phyloP scores from a whole-genome alignment of 345 rosid genomes.

The Eutrema yunnanense region DNA sequence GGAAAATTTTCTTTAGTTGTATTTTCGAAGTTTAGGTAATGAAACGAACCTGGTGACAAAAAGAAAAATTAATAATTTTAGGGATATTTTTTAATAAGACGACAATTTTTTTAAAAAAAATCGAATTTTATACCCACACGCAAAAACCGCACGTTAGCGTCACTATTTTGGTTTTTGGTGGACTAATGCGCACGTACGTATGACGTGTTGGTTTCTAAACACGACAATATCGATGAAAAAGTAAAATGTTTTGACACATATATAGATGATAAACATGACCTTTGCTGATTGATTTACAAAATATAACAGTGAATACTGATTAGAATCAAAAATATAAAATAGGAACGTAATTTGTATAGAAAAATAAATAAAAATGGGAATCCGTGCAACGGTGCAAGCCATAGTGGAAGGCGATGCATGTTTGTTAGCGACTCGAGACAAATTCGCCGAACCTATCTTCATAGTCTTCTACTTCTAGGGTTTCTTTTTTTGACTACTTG shows the following conservation, averaged over 20 bases:
- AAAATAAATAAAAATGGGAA: slow-evolving; percentile 6
- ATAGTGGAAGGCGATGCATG: slow-evolving; percentile 28
- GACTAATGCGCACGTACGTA: no score
- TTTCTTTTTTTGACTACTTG: slow-evolving; percentile 9
- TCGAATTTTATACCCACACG: not conserved
- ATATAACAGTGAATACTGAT: not conserved
- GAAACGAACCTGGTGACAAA: no score
- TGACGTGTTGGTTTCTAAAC: no score
- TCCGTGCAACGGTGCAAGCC: slow-evolving; percentile 18
- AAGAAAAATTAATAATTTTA: not conserved
- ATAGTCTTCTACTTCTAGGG: slow-evolving; percentile 21
- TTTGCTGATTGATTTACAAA: not conserved
- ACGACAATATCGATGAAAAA: no score
- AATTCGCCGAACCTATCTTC: slow-evolving; percentile 29
- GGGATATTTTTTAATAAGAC: no score
- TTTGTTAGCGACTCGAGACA: slow-evolving; percentile 32
- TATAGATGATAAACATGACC: not conserved
- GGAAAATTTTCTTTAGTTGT: no score
- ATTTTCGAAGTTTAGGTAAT: no score
- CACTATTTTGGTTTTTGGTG: not conserved
- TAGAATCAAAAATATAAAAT: not conserved
- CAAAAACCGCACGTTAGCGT: not conserved
- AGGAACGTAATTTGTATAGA: not conserved
- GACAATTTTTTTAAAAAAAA: not conserved
- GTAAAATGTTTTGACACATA: no score